Percentiles rank a stretch among this genome's conserved stretches.
Conservation (phyloP, 371 early-diverging fungal genomes). For the Batkoa obscura region DNA sequence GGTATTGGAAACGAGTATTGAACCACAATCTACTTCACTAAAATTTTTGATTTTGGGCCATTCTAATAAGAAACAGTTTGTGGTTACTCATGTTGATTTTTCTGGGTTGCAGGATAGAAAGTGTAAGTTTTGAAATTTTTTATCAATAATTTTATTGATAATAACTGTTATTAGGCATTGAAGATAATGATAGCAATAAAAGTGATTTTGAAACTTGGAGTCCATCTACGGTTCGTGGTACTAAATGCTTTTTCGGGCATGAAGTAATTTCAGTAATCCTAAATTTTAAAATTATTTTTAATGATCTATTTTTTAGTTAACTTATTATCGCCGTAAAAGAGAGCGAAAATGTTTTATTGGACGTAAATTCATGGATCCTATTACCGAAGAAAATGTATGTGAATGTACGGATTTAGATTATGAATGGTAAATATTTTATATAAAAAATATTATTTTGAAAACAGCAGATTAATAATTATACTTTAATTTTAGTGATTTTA, state of each 20-base stretch:
- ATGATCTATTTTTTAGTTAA: too few relatives aligned
- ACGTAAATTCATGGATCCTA: constrained; percentile 39
- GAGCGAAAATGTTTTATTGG: constrained; percentile 60
- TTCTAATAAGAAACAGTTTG: constrained; percentile 18
- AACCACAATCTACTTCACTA: constrained; percentile 48
- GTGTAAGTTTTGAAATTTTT: constrained; percentile 18
- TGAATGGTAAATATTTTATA: constrained; percentile 26
- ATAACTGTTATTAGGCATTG: background rate
- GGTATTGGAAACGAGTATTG: constrained; percentile 42
- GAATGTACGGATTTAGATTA: constrained; percentile 61
- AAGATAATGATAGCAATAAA: constrained; percentile 12
- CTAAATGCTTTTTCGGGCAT: constrained; percentile 4
- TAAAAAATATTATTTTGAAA: too few relatives aligned
- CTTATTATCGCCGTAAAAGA: constrained; percentile 61
- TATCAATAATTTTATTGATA: too few relatives aligned
- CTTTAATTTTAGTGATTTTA: constrained; percentile 35
- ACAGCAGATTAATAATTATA: too few relatives aligned
- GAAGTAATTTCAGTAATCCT: constrained; percentile 11
- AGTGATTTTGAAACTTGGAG: constrained; percentile 70
- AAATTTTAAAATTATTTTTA: too few relatives aligned
- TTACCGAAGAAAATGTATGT: constrained; percentile 35
- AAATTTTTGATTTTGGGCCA: constrained; percentile 46
- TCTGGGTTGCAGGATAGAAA: constrained; percentile 33
- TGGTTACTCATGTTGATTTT: constrained; percentile 58
- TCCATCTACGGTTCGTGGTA: constrained; percentile 24